Evolutionary conservation across 495 filamentous ascomycete genomes (phyloP), one percentile per base, ranked within the genome.

Genomic region (Evernia prunastri): DNA sequence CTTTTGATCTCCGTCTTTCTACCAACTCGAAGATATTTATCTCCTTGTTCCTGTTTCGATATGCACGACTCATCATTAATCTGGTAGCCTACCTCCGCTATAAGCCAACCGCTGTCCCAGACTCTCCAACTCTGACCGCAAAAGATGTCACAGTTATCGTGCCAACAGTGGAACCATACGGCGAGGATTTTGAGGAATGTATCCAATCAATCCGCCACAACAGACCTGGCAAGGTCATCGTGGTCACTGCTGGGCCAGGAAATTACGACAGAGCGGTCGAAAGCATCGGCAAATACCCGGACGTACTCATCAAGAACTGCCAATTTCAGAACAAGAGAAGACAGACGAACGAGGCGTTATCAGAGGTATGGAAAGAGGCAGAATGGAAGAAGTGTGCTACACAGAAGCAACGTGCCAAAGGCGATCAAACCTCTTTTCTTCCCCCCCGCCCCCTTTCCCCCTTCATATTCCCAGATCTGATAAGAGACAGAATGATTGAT

Each of bases 131-230:
- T 4, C 17, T 58, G 4, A 40, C 23, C 6, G 25, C 23, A 42
- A 47, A n/a, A 35, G 61, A 63, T 47, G 61, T 58, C 11, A 63
- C 61, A 7, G 36, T 63, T 0, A 57, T 63, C 23, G 36, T 63
- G 5, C 53, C 61, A 31, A 63, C 51, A 10, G 33, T 63, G 15
- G 18, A 25, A 31, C 49, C 49, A 1, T 29, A 40, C 23, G 40
- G 37, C 3, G 12, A 10, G 3, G 17, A n/a, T 1, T 58, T 63
- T 29, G 10, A 25, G 5, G 53, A 39, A 39, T 58, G 53, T n/a
- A 63, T 58, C 17, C 15, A 43, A 5, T 63, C 61, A 6, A 58
- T 58, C 15, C 11, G 12, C 1, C 36, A 0, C 18, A 42, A 36
- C 18, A 12, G 37, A 25, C 53, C 61, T 27, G 40, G 40, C 3